Percentiles rank a stretch among this genome's conserved stretches.
phyloP scores from a whole-genome alignment of 441 rosid species.

The Corymbia citriodora region DNA sequence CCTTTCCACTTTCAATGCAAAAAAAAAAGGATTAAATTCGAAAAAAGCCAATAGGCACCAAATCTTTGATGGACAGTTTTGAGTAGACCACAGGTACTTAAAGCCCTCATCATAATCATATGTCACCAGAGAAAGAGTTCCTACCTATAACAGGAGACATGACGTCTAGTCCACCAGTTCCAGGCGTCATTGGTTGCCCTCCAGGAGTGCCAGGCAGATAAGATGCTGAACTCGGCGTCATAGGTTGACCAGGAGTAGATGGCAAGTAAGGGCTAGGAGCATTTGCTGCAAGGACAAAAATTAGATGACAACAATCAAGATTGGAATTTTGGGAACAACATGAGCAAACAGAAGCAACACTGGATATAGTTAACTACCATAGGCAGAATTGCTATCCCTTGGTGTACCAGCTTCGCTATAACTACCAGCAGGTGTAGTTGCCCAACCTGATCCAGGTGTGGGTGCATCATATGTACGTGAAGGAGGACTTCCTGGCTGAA shows the following conservation, averaged over 20 bases:
- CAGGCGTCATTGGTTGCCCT: conserved; percentile 99
- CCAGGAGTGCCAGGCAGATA: conserved; percentile 98
- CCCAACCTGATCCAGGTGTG: conserved; percentile 96
- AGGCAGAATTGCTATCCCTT: conserved; percentile 70
- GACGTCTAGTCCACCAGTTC: conserved; percentile 79
- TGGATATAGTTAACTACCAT: conserved; percentile 36
- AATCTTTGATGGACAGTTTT: background rate
- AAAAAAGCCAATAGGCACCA: background rate
- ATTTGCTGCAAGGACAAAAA: conserved; percentile 44
- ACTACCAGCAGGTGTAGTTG: conserved; percentile 85
- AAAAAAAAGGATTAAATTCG: background rate
- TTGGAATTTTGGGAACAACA: background rate
- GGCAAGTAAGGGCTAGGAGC: conserved; percentile 94
- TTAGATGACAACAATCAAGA: background rate
- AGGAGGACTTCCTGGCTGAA: conserved; percentile 92
- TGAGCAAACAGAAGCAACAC: background rate
- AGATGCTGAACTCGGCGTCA: conserved; percentile 82
- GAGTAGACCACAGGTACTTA: background rate
- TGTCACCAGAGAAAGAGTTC: background rate
- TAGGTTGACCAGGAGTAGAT: conserved; percentile 93
- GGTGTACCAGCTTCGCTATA: conserved; percentile 97
- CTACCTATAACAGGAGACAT: conserved; percentile 95
- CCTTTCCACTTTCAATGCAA: background rate
- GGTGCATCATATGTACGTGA: conserved; percentile 92
- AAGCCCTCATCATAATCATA: background rate